Percentiles rank a stretch among this genome's conserved stretches.
Conservation (phyloP, 2,329 filamentous ascomycete species). For the Verticillium nonalfalfae region DNA sequence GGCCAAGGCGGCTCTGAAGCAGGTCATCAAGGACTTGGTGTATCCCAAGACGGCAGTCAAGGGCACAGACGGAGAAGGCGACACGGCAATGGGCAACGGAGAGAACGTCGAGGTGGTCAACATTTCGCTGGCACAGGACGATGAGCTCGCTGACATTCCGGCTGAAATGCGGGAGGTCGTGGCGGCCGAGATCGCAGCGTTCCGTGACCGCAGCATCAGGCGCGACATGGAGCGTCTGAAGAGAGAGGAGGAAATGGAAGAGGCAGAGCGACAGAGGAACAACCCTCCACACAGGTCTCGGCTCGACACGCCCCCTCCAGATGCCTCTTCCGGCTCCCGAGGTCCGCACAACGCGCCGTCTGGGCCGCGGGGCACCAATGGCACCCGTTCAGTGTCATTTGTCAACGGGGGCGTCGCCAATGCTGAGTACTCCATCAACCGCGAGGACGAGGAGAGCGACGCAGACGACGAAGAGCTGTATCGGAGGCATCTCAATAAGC, state of each 20-base stretch:
- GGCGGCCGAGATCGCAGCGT: slow-evolving; percentile 87
- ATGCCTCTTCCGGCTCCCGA: slow-evolving; percentile 68
- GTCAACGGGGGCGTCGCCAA: slow-evolving; percentile 71
- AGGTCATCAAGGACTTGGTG: slow-evolving; percentile 64
- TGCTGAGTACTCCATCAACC: slow-evolving; percentile 47
- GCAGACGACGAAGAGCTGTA: slow-evolving; percentile 85
- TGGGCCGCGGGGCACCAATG: slow-evolving; percentile 59
- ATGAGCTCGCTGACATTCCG: slow-evolving; percentile 92
- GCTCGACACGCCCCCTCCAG: slow-evolving; percentile 64
- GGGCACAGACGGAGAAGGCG: slow-evolving; percentile 55
- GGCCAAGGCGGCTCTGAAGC: slow-evolving; percentile 61
- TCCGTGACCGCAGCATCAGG: slow-evolving; percentile 84
- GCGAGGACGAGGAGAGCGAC: slow-evolving; percentile 80
- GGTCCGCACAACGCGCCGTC: slow-evolving; percentile 67
- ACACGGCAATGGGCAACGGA: slow-evolving; percentile 61
- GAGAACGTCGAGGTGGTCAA: slow-evolving; percentile 80
- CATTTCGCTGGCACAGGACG: slow-evolving; percentile 80
- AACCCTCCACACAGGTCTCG: slow-evolving; percentile 59
- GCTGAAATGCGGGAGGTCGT: slow-evolving; percentile 95
- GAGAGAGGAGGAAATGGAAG: slow-evolving; percentile 88
- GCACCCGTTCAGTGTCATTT: slow-evolving; percentile 59
- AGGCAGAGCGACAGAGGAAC: slow-evolving; percentile 65
- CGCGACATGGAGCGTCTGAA: slow-evolving; percentile 82
- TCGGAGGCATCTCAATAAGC: slow-evolving; percentile 62
- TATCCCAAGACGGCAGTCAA: slow-evolving; percentile 51